phyloP scores from a whole-genome alignment of 2,329 filamentous ascomycete genomes.

The Aspergillus hortae region DNA sequence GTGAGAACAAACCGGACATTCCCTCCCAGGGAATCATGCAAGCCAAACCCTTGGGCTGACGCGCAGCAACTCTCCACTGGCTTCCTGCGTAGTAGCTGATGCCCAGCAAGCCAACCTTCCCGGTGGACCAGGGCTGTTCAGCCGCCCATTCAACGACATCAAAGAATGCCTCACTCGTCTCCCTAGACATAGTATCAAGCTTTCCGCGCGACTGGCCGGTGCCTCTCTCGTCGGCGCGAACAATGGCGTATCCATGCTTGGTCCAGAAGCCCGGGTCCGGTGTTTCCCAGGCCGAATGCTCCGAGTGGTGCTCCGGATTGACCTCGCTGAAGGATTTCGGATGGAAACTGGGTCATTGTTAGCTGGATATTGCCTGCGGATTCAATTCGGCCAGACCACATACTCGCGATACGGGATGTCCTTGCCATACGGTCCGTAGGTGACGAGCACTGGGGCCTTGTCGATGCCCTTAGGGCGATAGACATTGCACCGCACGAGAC shows the following conservation, averaged over 20 bases:
- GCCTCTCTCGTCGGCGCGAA: constrained; percentile 54
- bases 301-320: constrained; percentile 52
- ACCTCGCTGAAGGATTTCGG: constrained; percentile 51
- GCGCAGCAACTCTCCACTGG: constrained; percentile 54
- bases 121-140: constrained; percentile 49
- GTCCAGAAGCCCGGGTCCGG: constrained; percentile 59
- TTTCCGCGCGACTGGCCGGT: constrained; percentile 51
- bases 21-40: constrained; percentile 56
- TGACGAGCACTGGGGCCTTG: constrained; percentile 59
- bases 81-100: constrained; percentile 53
- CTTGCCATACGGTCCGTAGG: constrained; percentile 72
- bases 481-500: constrained; percentile 49
- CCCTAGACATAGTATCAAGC: constrained; percentile 52
- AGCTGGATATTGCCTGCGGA: not conserved
- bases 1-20: constrained; percentile 36
- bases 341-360: constrained; percentile 42
- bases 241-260: constrained; percentile 51
- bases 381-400: constrained; percentile 22
- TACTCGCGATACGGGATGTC: constrained; percentile 59
- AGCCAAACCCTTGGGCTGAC: constrained; percentile 49
- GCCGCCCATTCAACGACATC: constrained; percentile 53
- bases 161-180: constrained; percentile 51
- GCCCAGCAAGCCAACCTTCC: constrained; percentile 50
- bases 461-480: constrained; percentile 45
- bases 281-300: constrained; percentile 58